Percentiles rank a stretch among this genome's conserved stretches.
phyloP scores from a whole-genome alignment of 83 land plant species.

The Diphasiastrum complanatum region DNA sequence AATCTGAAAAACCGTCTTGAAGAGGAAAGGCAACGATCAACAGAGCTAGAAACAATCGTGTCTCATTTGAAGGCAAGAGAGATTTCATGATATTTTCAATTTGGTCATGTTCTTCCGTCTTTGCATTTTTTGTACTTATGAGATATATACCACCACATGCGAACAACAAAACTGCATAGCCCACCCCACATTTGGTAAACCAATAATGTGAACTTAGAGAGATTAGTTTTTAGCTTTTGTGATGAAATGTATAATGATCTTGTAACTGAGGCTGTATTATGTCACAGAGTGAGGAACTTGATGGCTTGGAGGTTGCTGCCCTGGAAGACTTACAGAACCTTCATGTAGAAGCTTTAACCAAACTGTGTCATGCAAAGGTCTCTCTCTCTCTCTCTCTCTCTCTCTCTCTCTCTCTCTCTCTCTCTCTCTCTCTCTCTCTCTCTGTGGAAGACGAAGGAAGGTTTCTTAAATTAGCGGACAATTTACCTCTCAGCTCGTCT shows the following conservation, averaged over 20 bases:
- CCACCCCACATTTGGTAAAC: background rate
- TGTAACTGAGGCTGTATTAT: background rate
- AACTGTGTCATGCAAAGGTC: slow-evolving; percentile 33
- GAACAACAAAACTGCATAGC: background rate
- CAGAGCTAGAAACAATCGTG: slow-evolving; percentile 19
- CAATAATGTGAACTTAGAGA: background rate
- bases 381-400: background rate
- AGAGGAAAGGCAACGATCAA: slow-evolving; percentile 17
- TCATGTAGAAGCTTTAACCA: slow-evolving; percentile 33
- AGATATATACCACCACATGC: slow-evolving; percentile 16
- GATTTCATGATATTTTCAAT: slow-evolving; percentile 5
- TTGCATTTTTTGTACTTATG: slow-evolving; percentile 11
- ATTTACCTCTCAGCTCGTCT: background rate
- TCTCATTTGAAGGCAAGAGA: slow-evolving; percentile 26
- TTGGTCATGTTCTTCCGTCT: slow-evolving; percentile 15
- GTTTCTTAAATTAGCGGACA: background rate
- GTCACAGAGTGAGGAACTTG: slow-evolving; percentile 29
- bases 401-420: background rate
- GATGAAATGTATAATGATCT: background rate
- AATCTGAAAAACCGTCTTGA: slow-evolving; percentile 14
- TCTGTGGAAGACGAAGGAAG: no score
- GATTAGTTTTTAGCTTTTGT: slow-evolving; percentile 10
- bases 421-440: slow-evolving; percentile 1
- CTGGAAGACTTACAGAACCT: slow-evolving; percentile 29
- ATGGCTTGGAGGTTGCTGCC: slow-evolving; percentile 20